A percentile compares a stretch with the other conserved stretches of the same genome.
Evolutionary conservation across 2,329 filamentous ascomycete species (phyloP).

Genomic region (Curvularia spicifera): DNA sequence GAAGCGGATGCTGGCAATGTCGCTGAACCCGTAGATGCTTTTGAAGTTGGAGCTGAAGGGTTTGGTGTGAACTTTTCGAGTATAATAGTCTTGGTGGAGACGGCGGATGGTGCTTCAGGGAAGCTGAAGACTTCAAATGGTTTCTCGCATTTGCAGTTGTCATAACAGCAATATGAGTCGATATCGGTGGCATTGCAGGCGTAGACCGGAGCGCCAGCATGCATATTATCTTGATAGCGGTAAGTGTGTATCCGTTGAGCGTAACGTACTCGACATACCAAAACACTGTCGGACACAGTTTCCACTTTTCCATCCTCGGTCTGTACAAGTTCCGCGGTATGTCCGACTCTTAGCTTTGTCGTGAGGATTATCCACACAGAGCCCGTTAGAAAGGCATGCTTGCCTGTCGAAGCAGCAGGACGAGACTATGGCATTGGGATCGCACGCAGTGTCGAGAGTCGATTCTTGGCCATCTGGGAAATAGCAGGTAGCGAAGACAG

Average conservation of each 20-base stretch:
- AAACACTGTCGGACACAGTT: conserved; percentile 37
- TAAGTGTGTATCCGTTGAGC: conserved; percentile 6
- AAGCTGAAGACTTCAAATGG: conserved; percentile 32
- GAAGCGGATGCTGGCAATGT: conserved; percentile 1
- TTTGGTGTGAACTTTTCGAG: conserved; percentile 23
- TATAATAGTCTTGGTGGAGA: conserved; percentile 39
- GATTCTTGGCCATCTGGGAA: conserved; percentile 25
- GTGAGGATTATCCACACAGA: conserved; percentile 37
- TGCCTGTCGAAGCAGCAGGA: conserved; percentile 38
- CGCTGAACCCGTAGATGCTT: neutral
- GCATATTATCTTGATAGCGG: conserved; percentile 21
- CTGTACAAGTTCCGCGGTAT: conserved; percentile 39
- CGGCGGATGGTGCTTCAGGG: conserved; percentile 20
- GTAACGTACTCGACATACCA: conserved; percentile 10
- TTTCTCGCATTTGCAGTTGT: conserved; percentile 33
- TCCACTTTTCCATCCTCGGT: conserved; percentile 31
- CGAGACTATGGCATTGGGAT: conserved; percentile 28
- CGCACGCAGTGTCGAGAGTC: conserved; percentile 24
- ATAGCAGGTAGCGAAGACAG: conserved; percentile 21
- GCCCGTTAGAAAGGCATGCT: conserved; percentile 42
- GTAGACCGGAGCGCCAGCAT: conserved; percentile 36
- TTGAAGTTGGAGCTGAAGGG: conserved; percentile 2
- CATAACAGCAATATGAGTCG: conserved; percentile 39
- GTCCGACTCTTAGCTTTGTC: conserved; percentile 25
- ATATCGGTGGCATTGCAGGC: conserved; percentile 32